A percentile compares a stretch with the other conserved stretches of the same genome.
These are phyloP conservation scores for Aspergillus jensenii DNA, from an alignment of 2,329 filamentous ascomycete species.

Conservation along the genomic window DNA sequence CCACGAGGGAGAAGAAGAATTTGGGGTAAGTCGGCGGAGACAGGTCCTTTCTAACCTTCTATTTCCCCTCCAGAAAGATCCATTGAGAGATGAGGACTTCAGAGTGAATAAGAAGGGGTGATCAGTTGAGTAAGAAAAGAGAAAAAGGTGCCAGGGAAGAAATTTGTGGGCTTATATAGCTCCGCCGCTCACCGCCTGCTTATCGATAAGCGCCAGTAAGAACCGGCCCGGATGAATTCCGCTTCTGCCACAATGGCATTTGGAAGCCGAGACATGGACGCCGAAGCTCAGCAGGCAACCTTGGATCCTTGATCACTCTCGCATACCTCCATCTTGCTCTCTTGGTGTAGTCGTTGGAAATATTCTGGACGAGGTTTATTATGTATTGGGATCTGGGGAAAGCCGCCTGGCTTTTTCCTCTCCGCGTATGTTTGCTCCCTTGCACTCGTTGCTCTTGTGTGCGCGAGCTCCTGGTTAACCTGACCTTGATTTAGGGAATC, in stretches of 20 bases:
- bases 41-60: conserved; percentile 42
- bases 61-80: conserved; percentile 48
- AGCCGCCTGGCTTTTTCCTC: conserved; percentile 49
- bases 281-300: background rate
- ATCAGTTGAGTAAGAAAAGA: conserved; percentile 40
- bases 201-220: conserved; percentile 32
- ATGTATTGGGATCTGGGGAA: conserved; percentile 27
- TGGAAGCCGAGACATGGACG: too few species aligned
- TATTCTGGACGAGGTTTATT: background rate
- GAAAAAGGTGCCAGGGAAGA: conserved; percentile 20
- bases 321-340: background rate
- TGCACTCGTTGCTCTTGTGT: background rate
- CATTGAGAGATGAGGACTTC: conserved; percentile 37
- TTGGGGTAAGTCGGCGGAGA: conserved; percentile 46
- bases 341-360: background rate
- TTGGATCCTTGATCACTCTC: background rate
- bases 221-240: background rate
- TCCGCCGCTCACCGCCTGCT: conserved; percentile 26
- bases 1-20: conserved; percentile 41
- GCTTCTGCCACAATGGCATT: background rate
- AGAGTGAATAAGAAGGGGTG: conserved; percentile 51
- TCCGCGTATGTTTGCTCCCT: conserved; percentile 42
- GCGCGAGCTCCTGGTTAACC: conserved; percentile 7
- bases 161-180: conserved; percentile 24
- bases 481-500: conserved; percentile 59